Evolutionary conservation across 176 grass and related monocot species (phyloP).

Genomic region (Miscanthus lutarioriparius): DNA sequence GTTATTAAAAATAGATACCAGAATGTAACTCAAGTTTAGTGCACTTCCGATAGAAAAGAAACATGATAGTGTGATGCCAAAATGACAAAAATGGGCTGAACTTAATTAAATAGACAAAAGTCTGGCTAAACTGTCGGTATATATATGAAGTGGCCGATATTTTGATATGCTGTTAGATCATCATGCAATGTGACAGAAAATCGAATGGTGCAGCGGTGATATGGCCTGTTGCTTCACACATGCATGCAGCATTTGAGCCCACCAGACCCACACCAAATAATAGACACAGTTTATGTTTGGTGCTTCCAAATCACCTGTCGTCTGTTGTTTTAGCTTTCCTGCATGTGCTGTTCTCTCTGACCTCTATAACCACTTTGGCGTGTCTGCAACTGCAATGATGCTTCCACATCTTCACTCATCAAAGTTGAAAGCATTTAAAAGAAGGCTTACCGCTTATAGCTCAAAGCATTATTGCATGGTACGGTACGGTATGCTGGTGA

Average conservation of each 20-base stretch:
- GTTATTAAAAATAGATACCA: not conserved
- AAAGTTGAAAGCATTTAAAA: constrained; percentile 21
- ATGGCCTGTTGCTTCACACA: not conserved
- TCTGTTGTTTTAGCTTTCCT: not conserved
- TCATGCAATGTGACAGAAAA: not conserved
- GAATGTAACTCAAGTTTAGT: not conserved
- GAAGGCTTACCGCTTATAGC: not conserved
- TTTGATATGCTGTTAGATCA: not conserved
- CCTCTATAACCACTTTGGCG: not conserved
- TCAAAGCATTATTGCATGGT: constrained; percentile 44
- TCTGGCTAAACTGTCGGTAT: not conserved
- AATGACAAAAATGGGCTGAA: not conserved
- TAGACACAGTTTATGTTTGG: not conserved
- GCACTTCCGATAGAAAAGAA: not conserved
- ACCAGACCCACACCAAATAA: constrained; percentile 23
- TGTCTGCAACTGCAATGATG: not conserved
- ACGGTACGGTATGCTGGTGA: not conserved
- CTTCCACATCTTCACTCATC: constrained; percentile 1
- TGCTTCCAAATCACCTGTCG: not conserved
- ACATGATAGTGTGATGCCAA: not conserved
- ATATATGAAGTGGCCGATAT: not conserved
- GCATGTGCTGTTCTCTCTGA: not conserved
- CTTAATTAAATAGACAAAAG: not conserved
- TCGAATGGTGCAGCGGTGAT: not conserved
- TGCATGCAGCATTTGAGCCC: not conserved